Conservation (phyloP, 768 basidiomycete species). For the Lactarius hatsudake region DNA sequence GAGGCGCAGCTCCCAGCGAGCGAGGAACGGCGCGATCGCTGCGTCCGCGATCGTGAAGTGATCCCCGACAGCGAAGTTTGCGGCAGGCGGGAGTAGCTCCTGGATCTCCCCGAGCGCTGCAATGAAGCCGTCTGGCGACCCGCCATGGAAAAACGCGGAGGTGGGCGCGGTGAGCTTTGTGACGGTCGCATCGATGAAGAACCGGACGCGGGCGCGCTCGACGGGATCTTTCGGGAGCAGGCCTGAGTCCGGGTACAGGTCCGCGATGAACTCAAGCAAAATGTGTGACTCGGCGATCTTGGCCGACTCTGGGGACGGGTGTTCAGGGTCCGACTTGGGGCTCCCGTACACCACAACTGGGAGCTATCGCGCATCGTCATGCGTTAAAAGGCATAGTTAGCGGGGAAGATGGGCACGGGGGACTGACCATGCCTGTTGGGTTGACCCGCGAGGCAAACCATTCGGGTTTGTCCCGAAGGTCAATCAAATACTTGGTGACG, state of each 20-base stretch:
- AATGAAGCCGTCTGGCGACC: slow-evolving; percentile 41
- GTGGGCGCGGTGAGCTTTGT: slow-evolving; percentile 42
- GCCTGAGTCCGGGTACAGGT: slow-evolving; percentile 44
- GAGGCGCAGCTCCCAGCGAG: slow-evolving; percentile 42
- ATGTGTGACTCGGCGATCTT: slow-evolving; percentile 61
- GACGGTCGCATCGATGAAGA: slow-evolving; percentile 53
- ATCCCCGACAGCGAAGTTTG: slow-evolving; percentile 37
- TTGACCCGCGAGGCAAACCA: slow-evolving; percentile 65
- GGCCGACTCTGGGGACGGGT: slow-evolving; percentile 51
- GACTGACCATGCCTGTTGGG: slow-evolving; percentile 54
- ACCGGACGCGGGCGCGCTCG: slow-evolving; percentile 50
- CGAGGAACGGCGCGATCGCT: slow-evolving; percentile 55
- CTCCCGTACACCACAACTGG: slow-evolving; percentile 62
- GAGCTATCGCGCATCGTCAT: slow-evolving; percentile 37
- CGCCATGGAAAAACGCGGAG: slow-evolving; percentile 33
- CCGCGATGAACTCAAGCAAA: slow-evolving; percentile 60
- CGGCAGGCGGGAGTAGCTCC: slow-evolving; percentile 43
- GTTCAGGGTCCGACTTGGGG: slow-evolving; percentile 47
- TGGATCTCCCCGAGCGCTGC: slow-evolving; percentile 47
- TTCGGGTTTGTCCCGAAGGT: slow-evolving; percentile 59
- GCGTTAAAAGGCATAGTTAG: neutral
- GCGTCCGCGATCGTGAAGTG: slow-evolving; percentile 60
- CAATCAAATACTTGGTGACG: slow-evolving; percentile 51
- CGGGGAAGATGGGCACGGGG: neutral
- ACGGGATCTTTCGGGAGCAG: slow-evolving; percentile 56